phyloP scores from a whole-genome alignment of 495 filamentous ascomycete species.

The Aspergillus hancockii region DNA sequence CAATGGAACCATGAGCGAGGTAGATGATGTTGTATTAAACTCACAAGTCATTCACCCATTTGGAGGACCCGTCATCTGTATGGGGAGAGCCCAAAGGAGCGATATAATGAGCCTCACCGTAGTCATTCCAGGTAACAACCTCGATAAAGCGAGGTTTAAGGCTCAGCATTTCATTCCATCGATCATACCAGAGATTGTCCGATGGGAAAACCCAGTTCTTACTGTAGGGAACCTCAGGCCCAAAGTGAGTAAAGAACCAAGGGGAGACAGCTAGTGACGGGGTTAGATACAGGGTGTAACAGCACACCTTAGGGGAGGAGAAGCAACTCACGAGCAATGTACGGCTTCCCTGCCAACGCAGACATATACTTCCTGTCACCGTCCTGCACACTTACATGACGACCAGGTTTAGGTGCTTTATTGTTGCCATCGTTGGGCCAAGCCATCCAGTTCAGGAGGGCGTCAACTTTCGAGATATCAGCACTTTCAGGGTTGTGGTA shows the following conservation, averaged over 20 bases:
- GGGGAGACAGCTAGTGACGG: conserved; percentile 29
- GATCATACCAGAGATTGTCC: conserved; percentile 58
- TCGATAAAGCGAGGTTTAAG: conserved; percentile 54
- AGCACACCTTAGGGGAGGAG: neutral
- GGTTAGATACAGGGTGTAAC: neutral
- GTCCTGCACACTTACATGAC: conserved; percentile 39
- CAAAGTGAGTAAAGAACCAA: conserved; percentile 46
- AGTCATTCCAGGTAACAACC: conserved; percentile 71
- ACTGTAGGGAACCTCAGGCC: conserved; percentile 49
- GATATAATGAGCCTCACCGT: conserved; percentile 59
- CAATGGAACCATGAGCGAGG: neutral
- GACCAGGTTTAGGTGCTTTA: conserved; percentile 45
- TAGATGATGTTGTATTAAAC: neutral
- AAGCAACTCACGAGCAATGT: conserved; percentile 46
- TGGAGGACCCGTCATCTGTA: conserved; percentile 56
- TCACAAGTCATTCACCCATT: conserved; percentile 62
- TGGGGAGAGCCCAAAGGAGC: conserved; percentile 53
- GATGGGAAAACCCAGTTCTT: conserved; percentile 63
- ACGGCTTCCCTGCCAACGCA: conserved; percentile 49
- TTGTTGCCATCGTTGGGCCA: conserved; percentile 56
- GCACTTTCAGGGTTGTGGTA: conserved; percentile 40
- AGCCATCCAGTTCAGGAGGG: conserved; percentile 58
- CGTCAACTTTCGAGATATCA: conserved; percentile 40
- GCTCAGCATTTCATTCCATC: conserved; percentile 54
- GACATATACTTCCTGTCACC: conserved; percentile 47